These are phyloP conservation scores for Hamigera avellanea DNA, from an alignment of 495 filamentous ascomycete genomes.

Conservation along the genomic window DNA sequence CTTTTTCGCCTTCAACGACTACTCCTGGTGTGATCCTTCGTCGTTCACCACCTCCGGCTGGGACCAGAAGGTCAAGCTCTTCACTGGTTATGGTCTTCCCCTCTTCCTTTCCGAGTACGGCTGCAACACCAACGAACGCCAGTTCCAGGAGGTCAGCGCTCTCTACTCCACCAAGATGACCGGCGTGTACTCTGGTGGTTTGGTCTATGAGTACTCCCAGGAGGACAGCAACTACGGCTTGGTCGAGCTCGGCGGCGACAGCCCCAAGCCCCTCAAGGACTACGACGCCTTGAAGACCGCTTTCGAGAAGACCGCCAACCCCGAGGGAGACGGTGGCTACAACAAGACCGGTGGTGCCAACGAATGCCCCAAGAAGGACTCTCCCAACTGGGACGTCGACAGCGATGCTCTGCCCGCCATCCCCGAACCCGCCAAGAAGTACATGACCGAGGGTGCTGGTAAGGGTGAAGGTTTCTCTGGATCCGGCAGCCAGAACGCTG, in stretches of 20 bases:
- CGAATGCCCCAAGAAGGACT: constrained; percentile 56
- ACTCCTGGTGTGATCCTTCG: constrained; percentile 89
- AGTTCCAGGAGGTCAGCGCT: constrained; percentile 68
- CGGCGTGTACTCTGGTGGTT: constrained; percentile 82
- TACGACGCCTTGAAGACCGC: constrained; percentile 58
- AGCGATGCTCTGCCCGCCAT: constrained; percentile 59
- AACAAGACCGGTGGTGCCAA: constrained; percentile 51
- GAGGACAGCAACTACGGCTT: constrained; percentile 70
- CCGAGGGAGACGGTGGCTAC: constrained; percentile 67
- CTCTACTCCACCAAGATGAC: constrained; percentile 84
- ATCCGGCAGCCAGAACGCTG: constrained; percentile 59
- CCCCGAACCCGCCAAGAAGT: constrained; percentile 53
- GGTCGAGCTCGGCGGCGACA: constrained; percentile 49
- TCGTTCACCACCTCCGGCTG: constrained; percentile 69
- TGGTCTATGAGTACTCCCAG: constrained; percentile 90
- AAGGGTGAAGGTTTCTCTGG: constrained; percentile 60
- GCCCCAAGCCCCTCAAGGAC: constrained; percentile 45
- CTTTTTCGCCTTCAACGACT: constrained; percentile 98
- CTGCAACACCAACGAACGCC: constrained; percentile 68
- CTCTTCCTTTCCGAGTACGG: constrained; percentile 96
- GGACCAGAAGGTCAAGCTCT: constrained; percentile 85
- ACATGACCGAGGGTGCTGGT: constrained; percentile 64
- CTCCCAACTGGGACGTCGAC: constrained; percentile 61
- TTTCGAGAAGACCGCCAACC: constrained; percentile 49
- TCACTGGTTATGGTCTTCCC: constrained; percentile 80